Base-by-base conservation (phyloP, 805 yeast genomes). In the Candida insectorum region DNA sequence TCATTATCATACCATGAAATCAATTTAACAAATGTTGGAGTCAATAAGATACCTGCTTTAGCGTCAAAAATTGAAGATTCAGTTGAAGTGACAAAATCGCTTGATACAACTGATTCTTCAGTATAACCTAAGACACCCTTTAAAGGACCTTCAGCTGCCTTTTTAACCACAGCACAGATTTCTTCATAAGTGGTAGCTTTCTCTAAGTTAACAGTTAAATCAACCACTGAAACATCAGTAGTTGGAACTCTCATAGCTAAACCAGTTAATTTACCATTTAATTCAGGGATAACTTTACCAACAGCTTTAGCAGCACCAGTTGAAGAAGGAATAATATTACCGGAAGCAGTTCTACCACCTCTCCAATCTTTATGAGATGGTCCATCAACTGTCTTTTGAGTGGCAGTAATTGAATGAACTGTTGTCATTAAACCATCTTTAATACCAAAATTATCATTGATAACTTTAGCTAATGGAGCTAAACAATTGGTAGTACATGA, bases 331-430 rank as follows among this genome's bases (percentile, higher is more conserved):
- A 57, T 57, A 38, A 57, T 57, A 54, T 57, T 57, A 36, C 59
- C 62, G 29, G 56, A 48, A 34, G 62, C 62, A 45, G 62, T 57
- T 52, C 62, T 53, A 41, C 62, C 62, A 36, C 62, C 62, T 56
- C 62, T 57, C 62, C 62, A 57, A 52, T 57, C 62, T 48, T 57
- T 57, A 52, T 57, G 60, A 42, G 62, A 57, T 40, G 62, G 62
- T 48, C 61, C 61, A 37, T 57, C 62, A 32, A 57, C 62, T 36
- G 62, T 57, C 49, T 57, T 57, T 44, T 57, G 62, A 42, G 62
- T 55, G 39, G 62, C 62, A 44, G 62, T 57, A 45, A 57, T 55
- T 41, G 62, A 57, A 49, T 57, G 62, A 42, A 57, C 58, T 34
- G 62, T 57, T 50, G 61, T 56, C 62, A 57, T 57, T 47, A 57